Conservation (phyloP, 441 rosid species). For the Arabidopsis hybrid region DNA sequence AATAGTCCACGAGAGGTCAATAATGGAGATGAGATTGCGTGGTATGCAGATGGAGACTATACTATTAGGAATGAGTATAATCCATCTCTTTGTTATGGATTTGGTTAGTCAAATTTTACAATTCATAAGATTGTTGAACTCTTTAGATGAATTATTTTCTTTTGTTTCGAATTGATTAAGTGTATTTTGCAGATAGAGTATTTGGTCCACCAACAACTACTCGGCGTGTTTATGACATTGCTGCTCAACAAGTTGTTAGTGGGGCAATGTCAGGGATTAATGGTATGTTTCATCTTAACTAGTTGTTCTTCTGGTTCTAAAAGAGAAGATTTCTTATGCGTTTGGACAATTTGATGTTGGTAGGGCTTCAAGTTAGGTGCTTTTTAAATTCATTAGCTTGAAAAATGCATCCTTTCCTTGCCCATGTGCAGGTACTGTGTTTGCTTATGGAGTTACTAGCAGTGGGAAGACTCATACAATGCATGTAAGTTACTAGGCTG, state of each 20-base stretch:
- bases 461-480: constrained; percentile 99
- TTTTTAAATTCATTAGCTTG: constrained; percentile 19
- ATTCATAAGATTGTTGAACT: not conserved
- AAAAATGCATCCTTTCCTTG: constrained; percentile 30
- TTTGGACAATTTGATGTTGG: constrained; percentile 18
- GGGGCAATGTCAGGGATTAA: constrained; percentile 95
- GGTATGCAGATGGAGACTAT: constrained; percentile 92
- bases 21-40: constrained; percentile 89
- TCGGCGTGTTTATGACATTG: constrained; percentile 86
- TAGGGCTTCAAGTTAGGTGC: constrained; percentile 9
- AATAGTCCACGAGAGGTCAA: constrained; percentile 78
- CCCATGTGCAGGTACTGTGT: constrained; percentile 80
- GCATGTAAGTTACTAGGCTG: constrained; percentile 75
- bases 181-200: constrained; percentile 65
- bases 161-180: constrained; percentile 21
- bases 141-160: constrained; percentile 7
- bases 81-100: constrained; percentile 73
- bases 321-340: not conserved
- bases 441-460: constrained; percentile 99
- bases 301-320: not conserved
- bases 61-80: constrained; percentile 83
- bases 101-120: constrained; percentile 59
- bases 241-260: constrained; percentile 85
- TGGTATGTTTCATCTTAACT: constrained; percentile 55
- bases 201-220: constrained; percentile 98